These are phyloP conservation scores for Cyclotella cryptica DNA, from an alignment of 108 stramenopile species.

Conservation along the genomic window DNA sequence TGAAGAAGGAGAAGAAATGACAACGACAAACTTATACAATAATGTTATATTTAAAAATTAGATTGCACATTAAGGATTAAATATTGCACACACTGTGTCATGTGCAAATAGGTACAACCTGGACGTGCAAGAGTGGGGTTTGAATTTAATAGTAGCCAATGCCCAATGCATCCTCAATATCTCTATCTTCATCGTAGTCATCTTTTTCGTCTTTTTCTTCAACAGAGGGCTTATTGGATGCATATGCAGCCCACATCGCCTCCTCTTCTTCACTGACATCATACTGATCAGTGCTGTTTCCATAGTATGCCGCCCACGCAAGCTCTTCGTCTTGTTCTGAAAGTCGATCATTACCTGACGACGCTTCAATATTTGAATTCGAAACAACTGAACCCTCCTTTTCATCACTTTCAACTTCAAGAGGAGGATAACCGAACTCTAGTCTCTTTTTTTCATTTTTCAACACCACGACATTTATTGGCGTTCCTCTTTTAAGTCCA, in stretches of 20 bases:
- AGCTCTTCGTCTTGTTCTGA: slow-evolving; percentile 44
- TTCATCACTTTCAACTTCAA: neutral
- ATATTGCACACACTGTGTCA: no score
- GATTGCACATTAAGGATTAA: no score
- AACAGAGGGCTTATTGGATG: slow-evolving; percentile 10
- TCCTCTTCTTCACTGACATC: slow-evolving; percentile 42
- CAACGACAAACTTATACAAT: no score
- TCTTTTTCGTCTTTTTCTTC: slow-evolving; percentile 58
- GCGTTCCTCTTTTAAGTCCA: slow-evolving; percentile 63
- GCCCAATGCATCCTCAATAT: slow-evolving; percentile 82
- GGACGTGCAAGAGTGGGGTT: no score
- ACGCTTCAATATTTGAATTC: neutral
- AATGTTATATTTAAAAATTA: no score
- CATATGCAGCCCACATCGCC: slow-evolving; percentile 64
- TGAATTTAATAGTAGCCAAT: slow-evolving; percentile 75
- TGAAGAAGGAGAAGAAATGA: no score
- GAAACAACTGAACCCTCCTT: slow-evolving; percentile 15
- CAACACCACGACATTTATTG: slow-evolving; percentile 56
- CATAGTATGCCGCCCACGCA: slow-evolving; percentile 35
- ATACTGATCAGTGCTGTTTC: slow-evolving; percentile 2
- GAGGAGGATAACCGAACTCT: slow-evolving; percentile 65
- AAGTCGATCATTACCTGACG: neutral
- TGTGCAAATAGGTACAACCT: no score
- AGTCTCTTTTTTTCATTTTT: slow-evolving; percentile 63
- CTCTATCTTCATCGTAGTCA: slow-evolving; percentile 78